Percentiles rank a stretch among this genome's conserved stretches.
Conservation (phyloP, 371 early-diverging fungal species). For the Apophysomyces trapeziformis region DNA sequence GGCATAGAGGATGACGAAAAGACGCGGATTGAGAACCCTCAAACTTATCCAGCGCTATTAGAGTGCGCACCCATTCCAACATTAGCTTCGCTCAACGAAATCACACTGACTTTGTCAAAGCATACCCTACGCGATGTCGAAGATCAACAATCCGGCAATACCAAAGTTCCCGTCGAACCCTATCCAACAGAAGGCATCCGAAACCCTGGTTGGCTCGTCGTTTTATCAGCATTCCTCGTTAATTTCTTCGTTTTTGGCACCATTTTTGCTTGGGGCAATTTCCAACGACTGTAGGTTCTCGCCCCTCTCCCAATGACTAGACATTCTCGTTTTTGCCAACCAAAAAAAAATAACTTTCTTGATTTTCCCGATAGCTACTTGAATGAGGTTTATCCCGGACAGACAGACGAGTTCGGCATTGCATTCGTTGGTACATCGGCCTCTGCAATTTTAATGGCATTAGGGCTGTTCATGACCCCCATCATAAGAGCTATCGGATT, state of each 20-base stretch:
- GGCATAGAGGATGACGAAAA: conserved; percentile 9
- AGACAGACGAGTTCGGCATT: conserved; percentile 39
- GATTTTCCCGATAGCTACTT: conserved; percentile 28
- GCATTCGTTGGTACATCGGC: conserved; percentile 63
- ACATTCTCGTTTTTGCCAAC: neutral
- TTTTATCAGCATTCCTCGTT: conserved; percentile 58
- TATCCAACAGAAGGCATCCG: conserved; percentile 39
- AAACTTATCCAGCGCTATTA: conserved; percentile 33
- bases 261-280: conserved; percentile 62
- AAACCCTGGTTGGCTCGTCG: conserved; percentile 52
- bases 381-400: conserved; percentile 34
- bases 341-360: neutral
- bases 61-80: conserved; percentile 47
- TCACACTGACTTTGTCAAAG: conserved; percentile 37
- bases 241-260: conserved; percentile 62
- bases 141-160: neutral
- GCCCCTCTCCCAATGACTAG: neutral
- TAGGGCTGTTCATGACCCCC: conserved; percentile 67
- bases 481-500: conserved; percentile 61
- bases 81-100: conserved; percentile 37
- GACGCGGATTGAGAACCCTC: neutral
- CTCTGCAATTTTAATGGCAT: conserved; percentile 44
- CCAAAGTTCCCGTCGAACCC: conserved; percentile 14
- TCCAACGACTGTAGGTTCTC: conserved; percentile 47
- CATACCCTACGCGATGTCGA: neutral